Evolutionary conservation across 805 yeast species (phyloP).

Genomic region (Brettanomyces naardenensis): DNA sequence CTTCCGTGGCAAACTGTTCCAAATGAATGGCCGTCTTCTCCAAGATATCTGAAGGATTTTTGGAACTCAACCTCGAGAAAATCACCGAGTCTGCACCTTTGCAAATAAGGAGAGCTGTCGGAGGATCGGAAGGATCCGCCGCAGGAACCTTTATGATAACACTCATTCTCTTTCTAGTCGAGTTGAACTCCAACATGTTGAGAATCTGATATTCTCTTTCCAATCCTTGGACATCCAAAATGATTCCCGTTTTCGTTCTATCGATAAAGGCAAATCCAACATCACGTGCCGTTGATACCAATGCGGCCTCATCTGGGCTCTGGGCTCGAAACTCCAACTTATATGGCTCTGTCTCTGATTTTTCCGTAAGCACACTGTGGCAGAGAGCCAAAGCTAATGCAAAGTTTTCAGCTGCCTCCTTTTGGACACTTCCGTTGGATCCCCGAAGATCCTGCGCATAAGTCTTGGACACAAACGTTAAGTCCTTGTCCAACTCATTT

Average conservation of each 20-base stretch:
- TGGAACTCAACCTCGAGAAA: constrained; percentile 49
- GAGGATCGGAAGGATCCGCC: constrained; percentile 34
- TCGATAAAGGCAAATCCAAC: constrained; percentile 62
- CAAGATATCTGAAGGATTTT: constrained; percentile 36
- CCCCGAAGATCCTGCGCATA: constrained; percentile 59
- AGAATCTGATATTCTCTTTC: constrained; percentile 64
- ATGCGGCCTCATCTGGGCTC: constrained; percentile 83
- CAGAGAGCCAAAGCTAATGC: constrained; percentile 72
- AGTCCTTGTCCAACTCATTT: constrained; percentile 39
- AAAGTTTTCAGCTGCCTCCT: constrained; percentile 58
- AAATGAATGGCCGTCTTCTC: constrained; percentile 64
- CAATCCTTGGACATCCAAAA: constrained; percentile 63
- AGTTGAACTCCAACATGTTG: constrained; percentile 69
- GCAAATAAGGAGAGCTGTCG: constrained; percentile 60
- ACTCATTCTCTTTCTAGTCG: constrained; percentile 85
- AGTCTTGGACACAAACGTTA: constrained; percentile 62
- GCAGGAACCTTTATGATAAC: constrained; percentile 66
- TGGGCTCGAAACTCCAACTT: constrained; percentile 61
- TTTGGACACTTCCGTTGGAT: constrained; percentile 41
- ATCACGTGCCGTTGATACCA: constrained; percentile 75
- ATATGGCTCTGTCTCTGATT: constrained; percentile 50
- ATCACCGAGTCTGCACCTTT: constrained; percentile 84
- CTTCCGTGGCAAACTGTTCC: constrained; percentile 77
- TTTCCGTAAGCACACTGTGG: constrained; percentile 70
- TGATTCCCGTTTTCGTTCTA: constrained; percentile 59